Base-by-base conservation (phyloP, 345 rosid species). In the Viola odorata region DNA sequence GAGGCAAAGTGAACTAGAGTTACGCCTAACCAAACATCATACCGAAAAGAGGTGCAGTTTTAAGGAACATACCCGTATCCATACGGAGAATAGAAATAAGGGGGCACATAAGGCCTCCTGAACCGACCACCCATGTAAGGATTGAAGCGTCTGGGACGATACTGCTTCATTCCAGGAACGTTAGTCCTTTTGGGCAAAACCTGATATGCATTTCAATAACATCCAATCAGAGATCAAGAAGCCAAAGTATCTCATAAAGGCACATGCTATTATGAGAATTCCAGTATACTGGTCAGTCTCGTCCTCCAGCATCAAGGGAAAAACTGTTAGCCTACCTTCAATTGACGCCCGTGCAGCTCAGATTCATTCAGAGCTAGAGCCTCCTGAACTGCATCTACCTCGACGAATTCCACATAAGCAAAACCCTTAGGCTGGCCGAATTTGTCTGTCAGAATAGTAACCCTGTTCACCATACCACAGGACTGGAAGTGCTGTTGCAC, bases 401-500 rank as follows among this genome's bases (percentile, higher is more conserved):
- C 99, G 6, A 92, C 75, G 57, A 92, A 92, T 64, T 92, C 97
- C 50, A 92, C 97, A 69, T 92, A 92, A 38, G 97, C 99, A 75
- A 85, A 92, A 66, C 99, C 99, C 73, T 90, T 92, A 61, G 99
- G 99, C 58, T 90, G 97, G 48, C 99, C 99, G 45, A 50, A 90
- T 60, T 92, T 87, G 84, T 92, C 97, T 1, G 99, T 87, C 62
- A 87, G 80, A 79, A 92, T 89, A 8, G 98, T 89, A 51, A 92
- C 97, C 51, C 98, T 72, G 65, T 92, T 91, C 44, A 92, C 97
- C 16, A 96, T 92, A 68, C 97, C 98, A 56, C 98, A 92, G 40
- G 97, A 74, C 73, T 92, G 96, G 62, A 92, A 92, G 84, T 92
- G 97, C 68, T 87, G 97, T 73, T 90, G 97, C 63, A 92, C 99